Percentiles rank a stretch among this genome's conserved stretches.
These are phyloP conservation scores for Balansia obtecta DNA, from an alignment of 2,329 filamentous ascomycete species.

Conservation along the genomic window DNA sequence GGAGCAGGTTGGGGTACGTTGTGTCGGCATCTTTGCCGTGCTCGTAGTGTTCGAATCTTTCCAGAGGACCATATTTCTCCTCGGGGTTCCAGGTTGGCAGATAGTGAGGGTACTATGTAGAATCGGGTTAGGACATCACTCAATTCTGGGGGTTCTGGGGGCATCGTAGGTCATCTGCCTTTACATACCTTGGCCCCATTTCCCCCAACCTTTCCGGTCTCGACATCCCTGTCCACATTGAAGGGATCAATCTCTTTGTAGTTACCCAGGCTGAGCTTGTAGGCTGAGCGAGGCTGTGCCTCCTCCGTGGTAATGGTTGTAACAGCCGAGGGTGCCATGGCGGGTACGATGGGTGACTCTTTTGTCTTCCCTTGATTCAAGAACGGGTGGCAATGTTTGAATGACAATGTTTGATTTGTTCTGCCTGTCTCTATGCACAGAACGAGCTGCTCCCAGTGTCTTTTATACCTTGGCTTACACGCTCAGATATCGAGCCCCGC, in stretches of 20 bases:
- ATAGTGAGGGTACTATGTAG: slow-evolving; percentile 53
- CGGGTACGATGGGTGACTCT: background rate
- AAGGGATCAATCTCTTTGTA: slow-evolving; percentile 20
- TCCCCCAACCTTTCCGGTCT: slow-evolving; percentile 16
- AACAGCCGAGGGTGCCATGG: slow-evolving; percentile 14
- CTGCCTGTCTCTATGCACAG: background rate
- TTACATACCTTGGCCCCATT: slow-evolving; percentile 16
- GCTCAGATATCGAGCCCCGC: background rate
- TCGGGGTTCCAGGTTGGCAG: slow-evolving; percentile 58
- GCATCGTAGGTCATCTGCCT: background rate
- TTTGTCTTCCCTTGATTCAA: background rate
- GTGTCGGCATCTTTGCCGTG: slow-evolving; percentile 65
- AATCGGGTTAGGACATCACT: background rate
- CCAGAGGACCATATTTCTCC: slow-evolving; percentile 51
- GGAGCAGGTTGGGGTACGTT: slow-evolving; percentile 55
- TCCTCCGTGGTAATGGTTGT: slow-evolving; percentile 7
- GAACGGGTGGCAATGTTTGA: background rate
- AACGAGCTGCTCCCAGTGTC: background rate
- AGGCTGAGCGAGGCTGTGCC: slow-evolving; percentile 4
- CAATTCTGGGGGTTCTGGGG: background rate
- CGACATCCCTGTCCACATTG: slow-evolving; percentile 14
- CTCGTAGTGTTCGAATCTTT: slow-evolving; percentile 61
- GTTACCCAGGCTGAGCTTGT: slow-evolving; percentile 15
- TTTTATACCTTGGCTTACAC: background rate
- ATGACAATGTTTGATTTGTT: background rate